Evolutionary conservation across 1,284 basidiomycete species (phyloP).

Genomic region (Melampsora larici-populina): DNA sequence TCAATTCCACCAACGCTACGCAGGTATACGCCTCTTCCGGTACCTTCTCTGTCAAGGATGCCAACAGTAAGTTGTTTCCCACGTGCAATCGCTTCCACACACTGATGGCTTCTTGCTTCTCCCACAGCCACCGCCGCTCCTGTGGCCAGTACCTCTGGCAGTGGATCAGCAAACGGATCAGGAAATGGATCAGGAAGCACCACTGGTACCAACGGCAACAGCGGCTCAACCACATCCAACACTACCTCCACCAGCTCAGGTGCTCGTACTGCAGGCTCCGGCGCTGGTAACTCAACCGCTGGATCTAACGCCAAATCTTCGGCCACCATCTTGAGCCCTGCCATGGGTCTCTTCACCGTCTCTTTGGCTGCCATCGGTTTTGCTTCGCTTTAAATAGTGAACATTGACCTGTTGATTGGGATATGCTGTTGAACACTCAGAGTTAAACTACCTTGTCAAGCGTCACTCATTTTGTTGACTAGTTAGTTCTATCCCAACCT

Average conservation of each 20-base stretch:
- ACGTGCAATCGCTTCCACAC: neutral
- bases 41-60: slow-evolving; percentile 32
- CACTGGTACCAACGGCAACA: neutral
- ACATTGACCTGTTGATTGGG: neutral
- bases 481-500: no score
- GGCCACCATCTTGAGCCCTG: neutral
- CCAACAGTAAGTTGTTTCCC: slow-evolving; percentile 17
- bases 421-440: no score
- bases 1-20: slow-evolving; percentile 27
- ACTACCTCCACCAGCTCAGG: neutral
- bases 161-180: neutral
- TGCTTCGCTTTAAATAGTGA: neutral
- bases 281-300: neutral
- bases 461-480: no score
- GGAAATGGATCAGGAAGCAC: neutral
- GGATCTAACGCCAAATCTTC: neutral
- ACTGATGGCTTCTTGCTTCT: neutral
- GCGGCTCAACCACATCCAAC: neutral
- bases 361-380: neutral
- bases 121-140: neutral
- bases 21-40: slow-evolving; percentile 35
- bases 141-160: neutral
- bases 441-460: no score
- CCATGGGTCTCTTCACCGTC: neutral
- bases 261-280: no score